Base-by-base conservation (phyloP, 768 basidiomycete genomes). In the Mycena polygramma region DNA sequence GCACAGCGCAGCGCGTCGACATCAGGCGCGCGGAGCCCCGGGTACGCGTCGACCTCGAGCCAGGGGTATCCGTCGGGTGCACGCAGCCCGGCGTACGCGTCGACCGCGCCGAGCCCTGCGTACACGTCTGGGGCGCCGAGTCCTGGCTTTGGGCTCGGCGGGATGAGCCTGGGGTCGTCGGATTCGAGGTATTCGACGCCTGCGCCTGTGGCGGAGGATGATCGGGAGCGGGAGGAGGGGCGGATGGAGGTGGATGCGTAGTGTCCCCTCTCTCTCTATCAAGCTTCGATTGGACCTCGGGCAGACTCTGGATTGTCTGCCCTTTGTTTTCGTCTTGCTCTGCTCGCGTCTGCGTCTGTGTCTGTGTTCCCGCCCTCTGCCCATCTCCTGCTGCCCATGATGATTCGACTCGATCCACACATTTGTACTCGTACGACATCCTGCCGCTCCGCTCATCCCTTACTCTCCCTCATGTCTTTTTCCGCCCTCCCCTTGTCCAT, bases 211-310 rank as follows among this genome's bases (percentile, higher is more conserved):
- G 60, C 37, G 19, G 69, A 68, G 30, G 70, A 73, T 26, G 43
- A 37, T 22, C 26, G 62, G 61, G 68, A 35, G 48, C 24, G 71
- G 59, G 57, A 73, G 37, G 77, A 68, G 68, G 70, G 22, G 73
- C 76, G 65, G 76, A 76, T 79, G 60, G 78, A 77, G 57, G 78
- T 79, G 60, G 77, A 75, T 66, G 77, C 76, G 39, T 70, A 70
- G 39, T 37, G 37, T 13, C 37, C 7, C 17, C 39, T 22, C 11
- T 14, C 14, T n/a, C 22, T 7, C 17, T 22, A 13, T 17, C 17
- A 37, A 19, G 36, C 53, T 53, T 53, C 52, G 26, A n/a, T 39
- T 48, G 46, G 15, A n/a, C 15, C 46, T 15, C 41, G 46, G 20
- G 15, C 19, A 8, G 46, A 20, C 46, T 17, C 46, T n/a, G 20